Evolutionary conservation across 139 green algal genomes (phyloP), one percentile per base, ranked within the genome.

Genomic region (Nannochloris sp.): DNA sequence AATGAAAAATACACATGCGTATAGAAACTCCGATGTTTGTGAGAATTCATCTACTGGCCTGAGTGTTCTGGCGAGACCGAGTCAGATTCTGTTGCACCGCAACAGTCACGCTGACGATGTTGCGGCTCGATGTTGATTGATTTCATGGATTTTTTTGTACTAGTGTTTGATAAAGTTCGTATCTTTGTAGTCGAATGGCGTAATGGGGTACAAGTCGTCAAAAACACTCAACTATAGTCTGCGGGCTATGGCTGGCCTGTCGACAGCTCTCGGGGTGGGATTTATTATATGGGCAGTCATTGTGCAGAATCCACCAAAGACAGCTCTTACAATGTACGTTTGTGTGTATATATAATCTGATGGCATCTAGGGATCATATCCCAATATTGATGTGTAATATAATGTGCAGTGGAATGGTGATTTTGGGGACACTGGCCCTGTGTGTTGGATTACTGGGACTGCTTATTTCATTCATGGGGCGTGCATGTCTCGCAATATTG

Each of bases 251-350:
- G 8, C 65, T 29, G 15, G 31, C 11, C 31, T 79, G 9, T 62
- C 69, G 27, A 18, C 64, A 37, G 16, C 54, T 23, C 55, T 57
- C 0, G 62, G 68, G 18, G 18, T 73, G 15, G 69, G 63, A 3
- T 79, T 79, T 50, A 78, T 79, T 36, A 61, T 77, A 15, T 79
- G 62, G 25, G 68, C 60, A 5, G 36, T 71, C 7, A 60, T 79
- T 19, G 25, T 79, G n/a, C 31, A 78, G 27, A 73, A 62, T 50
- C 72, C 72, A 44, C 72, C 72, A 21, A 69, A 66, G 24, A 58
- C 69, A 16, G 46, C 72, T 34, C 25, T 79, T 18, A 61, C 72
- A 27, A 31, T 78, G 72, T 78, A 61, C 61, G 71, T 66, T 34
- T 15, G 64, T 48, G 6, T 18, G 5, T 19, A 34, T 49, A 16